These are phyloP conservation scores for Colletotrichum acutatum DNA, from an alignment of 2,329 filamentous ascomycete species.

Conservation along the genomic window DNA sequence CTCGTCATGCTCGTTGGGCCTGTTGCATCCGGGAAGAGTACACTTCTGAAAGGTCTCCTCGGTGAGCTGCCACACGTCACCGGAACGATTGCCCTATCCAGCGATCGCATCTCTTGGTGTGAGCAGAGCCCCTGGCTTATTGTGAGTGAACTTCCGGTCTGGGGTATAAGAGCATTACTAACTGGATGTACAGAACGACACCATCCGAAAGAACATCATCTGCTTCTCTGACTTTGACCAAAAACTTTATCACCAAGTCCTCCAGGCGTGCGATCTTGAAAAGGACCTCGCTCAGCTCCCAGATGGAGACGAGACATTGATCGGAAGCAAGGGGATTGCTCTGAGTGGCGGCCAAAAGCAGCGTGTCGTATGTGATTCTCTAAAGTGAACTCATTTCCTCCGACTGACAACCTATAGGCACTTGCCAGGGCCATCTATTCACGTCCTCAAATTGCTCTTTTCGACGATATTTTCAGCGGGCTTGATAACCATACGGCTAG, in stretches of 20 bases:
- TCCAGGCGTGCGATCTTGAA: slow-evolving; percentile 46
- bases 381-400: no score
- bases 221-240: slow-evolving; percentile 43
- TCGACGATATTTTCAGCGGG: slow-evolving; percentile 53
- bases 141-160: slow-evolving; percentile 31
- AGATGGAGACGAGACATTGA: slow-evolving; percentile 49
- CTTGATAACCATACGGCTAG: slow-evolving; percentile 49
- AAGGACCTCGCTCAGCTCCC: slow-evolving; percentile 46
- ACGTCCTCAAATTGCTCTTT: slow-evolving; percentile 43
- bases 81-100: slow-evolving; percentile 37
- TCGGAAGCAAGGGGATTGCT: slow-evolving; percentile 57
- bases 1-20: slow-evolving; percentile 56
- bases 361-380: slow-evolving; percentile 45
- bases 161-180: not conserved
- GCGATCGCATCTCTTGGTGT: slow-evolving; percentile 42
- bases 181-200: slow-evolving; percentile 41
- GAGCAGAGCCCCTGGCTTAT: slow-evolving; percentile 49
- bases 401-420: slow-evolving; percentile 40
- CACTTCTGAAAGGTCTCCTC: slow-evolving; percentile 53
- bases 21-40: slow-evolving; percentile 57
- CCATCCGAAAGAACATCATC: slow-evolving; percentile 48
- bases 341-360: slow-evolving; percentile 60
- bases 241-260: slow-evolving; percentile 40
- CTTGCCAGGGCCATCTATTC: slow-evolving; percentile 52
- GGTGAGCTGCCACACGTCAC: slow-evolving; percentile 42